phyloP scores from a whole-genome alignment of 129 eudicot genomes.

The Tanacetum coccineum region DNA sequence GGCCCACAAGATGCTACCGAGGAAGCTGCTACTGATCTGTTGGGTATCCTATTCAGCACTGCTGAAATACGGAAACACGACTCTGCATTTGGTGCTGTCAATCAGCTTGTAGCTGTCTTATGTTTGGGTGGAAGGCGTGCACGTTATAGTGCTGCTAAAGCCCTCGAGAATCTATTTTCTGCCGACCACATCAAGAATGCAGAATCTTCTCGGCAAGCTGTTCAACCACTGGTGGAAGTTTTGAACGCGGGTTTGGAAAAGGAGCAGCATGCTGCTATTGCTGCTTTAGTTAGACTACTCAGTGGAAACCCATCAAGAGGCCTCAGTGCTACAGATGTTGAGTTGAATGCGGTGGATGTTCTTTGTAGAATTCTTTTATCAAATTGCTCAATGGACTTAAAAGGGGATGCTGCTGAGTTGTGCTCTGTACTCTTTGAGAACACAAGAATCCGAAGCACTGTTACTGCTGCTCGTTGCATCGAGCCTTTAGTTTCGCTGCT shows the following conservation, averaged over 20 bases:
- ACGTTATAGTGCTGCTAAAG: slow-evolving; percentile 96
- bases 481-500: slow-evolving; percentile 94
- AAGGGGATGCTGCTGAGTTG: slow-evolving; percentile 92
- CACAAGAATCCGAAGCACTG: slow-evolving; percentile 72
- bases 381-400: slow-evolving; percentile 81
- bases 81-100: slow-evolving; percentile 90
- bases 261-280: slow-evolving; percentile 99
- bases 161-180: slow-evolving; percentile 87
- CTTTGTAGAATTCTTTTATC: slow-evolving; percentile 85
- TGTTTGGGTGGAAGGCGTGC: slow-evolving; percentile 97
- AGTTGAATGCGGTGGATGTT: slow-evolving; percentile 96
- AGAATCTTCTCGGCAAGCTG: slow-evolving; percentile 90
- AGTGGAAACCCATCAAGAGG: slow-evolving; percentile 86
- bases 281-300: slow-evolving; percentile 72
- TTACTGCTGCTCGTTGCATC: slow-evolving; percentile 89
- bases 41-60: slow-evolving; percentile 82
- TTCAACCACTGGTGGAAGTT: slow-evolving; percentile 92
- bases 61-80: slow-evolving; percentile 94
- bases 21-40: slow-evolving; percentile 97
- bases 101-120: slow-evolving; percentile 90
- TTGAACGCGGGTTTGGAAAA: slow-evolving; percentile 84
- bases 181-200: slow-evolving; percentile 95
- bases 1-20: slow-evolving; percentile 89
- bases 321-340: slow-evolving; percentile 82
- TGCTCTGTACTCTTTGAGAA: slow-evolving; percentile 87